Base-by-base conservation (phyloP, 306 rosid species). In the Glycine tomentella region DNA sequence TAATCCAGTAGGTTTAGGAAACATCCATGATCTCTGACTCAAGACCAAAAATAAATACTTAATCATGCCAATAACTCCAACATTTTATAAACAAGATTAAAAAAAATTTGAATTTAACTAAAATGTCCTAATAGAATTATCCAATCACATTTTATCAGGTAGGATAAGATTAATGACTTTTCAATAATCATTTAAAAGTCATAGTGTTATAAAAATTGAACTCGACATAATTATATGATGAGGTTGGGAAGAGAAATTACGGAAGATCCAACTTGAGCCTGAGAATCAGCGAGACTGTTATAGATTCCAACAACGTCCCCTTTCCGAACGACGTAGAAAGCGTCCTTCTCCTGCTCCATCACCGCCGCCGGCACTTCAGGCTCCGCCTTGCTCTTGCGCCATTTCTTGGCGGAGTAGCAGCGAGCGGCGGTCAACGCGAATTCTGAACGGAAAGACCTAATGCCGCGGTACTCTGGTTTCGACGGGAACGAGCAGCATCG, bases 291-390 rank as follows among this genome's bases (percentile, higher is more conserved):
- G 74, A 90, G 88, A 73, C 61, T 90, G 3, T 38, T 91, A 68
- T 90, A 95, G 63, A 95, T 77, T n/a, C 99, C 99, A 17, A 95
- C 87, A 38, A 93, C 53, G 65, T 93, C 99, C 46, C 97, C 99
- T 72, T 93, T 95, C 11, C 99, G 87, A 13, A 95, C 99, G 5
- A 95, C 90, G 46, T 81, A 95, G 86, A 95, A 95, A 3, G 91
- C 95, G 25, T 83, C 87, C 36, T 87, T 85, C 69, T 91, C 95
- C 64, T 59, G 79, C 48, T 88, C 91, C 93, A 86, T 85, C 8
- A 25, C 31, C 31, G 2, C 31, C 31, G 31, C 31, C 31, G 31
- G 31, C 31, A 14, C 17, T 74, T 88, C 86, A 50, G 88, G 9
- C 13, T 86, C 86, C 3, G 85, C 72, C 55, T 85, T 88, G 79